Percentiles rank a stretch among this genome's conserved stretches.
These are phyloP conservation scores for Cyanidiococcus yangmingshanensis DNA, from an alignment of 23 red algal species.

Conservation along the genomic window DNA sequence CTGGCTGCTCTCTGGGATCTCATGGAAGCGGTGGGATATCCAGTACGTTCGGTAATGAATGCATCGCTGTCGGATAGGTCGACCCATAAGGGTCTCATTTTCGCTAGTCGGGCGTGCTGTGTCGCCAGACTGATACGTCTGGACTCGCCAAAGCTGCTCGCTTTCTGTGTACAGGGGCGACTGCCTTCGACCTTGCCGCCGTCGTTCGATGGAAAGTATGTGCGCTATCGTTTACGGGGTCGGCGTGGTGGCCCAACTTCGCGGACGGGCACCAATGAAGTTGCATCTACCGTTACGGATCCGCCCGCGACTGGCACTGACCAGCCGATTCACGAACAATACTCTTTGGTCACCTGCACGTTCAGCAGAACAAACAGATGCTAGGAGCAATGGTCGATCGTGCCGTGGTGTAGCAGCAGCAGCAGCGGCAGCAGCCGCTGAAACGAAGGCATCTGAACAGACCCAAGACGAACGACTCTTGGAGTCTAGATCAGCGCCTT, in stretches of 20 bases:
- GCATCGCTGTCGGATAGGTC: background rate
- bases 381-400: too few relatives aligned
- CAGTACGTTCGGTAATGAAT: background rate
- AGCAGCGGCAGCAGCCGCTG: too few relatives aligned
- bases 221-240: conserved; percentile 6
- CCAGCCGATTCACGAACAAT: too few relatives aligned
- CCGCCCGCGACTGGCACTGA: too few relatives aligned
- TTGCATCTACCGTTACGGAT: background rate
- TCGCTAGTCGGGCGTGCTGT: background rate
- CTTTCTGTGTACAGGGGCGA: background rate
- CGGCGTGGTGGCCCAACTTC: background rate
- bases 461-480: too few relatives aligned
- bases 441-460: too few relatives aligned
- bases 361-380: too few relatives aligned
- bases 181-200: background rate
- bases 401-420: too few relatives aligned
- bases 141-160: background rate
- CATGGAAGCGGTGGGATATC: background rate
- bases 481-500: too few relatives aligned
- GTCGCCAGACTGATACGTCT: background rate
- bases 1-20: conserved; percentile 14
- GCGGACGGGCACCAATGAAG: background rate
- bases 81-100: background rate
- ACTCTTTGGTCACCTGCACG: too few relatives aligned
- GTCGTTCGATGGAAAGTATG: background rate